These are phyloP conservation scores for Lippia alba DNA, from an alignment of 305 asterid genomes.

Conservation along the genomic window DNA sequence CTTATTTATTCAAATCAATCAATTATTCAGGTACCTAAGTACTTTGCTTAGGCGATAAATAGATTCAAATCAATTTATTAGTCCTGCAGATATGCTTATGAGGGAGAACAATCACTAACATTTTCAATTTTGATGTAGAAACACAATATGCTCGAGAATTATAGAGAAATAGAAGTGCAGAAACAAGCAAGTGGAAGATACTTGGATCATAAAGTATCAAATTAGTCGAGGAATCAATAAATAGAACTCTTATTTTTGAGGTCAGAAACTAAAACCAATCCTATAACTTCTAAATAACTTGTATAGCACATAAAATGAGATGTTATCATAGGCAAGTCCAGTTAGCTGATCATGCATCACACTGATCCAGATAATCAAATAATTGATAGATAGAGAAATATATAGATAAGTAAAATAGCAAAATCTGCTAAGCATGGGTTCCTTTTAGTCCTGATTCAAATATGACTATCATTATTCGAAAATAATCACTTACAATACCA, in stretches of 20 bases:
- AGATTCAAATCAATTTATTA: no score
- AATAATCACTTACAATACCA: conserved; percentile 25
- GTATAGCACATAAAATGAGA: not conserved
- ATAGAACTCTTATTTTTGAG: not conserved
- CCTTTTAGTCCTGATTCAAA: not conserved
- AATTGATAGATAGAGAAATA: not conserved
- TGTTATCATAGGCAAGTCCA: not conserved
- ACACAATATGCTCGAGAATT: no score
- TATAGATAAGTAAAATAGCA: not conserved
- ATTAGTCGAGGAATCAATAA: not conserved
- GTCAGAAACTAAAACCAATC: not conserved
- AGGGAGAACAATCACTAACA: not conserved
- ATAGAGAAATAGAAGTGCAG: not conserved
- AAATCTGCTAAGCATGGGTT: not conserved
- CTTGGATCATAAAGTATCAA: not conserved
- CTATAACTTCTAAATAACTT: no score
- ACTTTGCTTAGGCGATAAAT: no score
- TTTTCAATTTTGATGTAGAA: not conserved
- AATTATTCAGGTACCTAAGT: no score
- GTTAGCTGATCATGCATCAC: not conserved
- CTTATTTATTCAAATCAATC: no score
- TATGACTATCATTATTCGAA: conserved; percentile 3
- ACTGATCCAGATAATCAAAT: not conserved
- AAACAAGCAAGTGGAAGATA: not conserved
- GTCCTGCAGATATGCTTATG: not conserved